Conservation (phyloP, 2,329 filamentous ascomycete species). For the Dactylellina cionopaga region DNA sequence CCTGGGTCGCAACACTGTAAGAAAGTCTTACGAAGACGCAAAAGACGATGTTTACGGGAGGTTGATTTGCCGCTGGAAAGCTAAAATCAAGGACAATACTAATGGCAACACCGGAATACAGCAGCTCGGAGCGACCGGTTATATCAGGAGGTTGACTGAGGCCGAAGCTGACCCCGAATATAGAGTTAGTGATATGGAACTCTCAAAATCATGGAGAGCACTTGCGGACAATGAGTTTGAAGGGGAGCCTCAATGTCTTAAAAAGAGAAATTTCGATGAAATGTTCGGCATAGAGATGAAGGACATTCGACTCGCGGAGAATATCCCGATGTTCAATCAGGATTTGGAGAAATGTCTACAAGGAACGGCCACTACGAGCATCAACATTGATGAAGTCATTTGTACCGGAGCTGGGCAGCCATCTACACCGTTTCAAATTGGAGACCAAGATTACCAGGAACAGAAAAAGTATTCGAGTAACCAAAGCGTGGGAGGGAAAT, state of each 20-base stretch:
- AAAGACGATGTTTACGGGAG: slow-evolving; percentile 58
- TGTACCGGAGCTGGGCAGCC: not conserved
- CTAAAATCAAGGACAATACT: slow-evolving; percentile 57
- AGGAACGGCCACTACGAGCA: no score
- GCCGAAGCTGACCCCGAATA: slow-evolving; percentile 58
- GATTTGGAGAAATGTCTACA: no score
- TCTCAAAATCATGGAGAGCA: slow-evolving; percentile 54
- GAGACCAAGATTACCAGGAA: not conserved
- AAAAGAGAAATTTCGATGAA: not conserved
- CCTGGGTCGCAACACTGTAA: slow-evolving; percentile 21
- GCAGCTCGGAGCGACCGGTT: slow-evolving; percentile 54
- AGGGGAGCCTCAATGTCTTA: not conserved
- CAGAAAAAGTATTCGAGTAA: not conserved
- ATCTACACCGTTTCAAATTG: slow-evolving; percentile 9
- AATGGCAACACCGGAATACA: slow-evolving; percentile 55
- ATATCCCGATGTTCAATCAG: no score
- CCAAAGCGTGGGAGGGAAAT: not conserved
- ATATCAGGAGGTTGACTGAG: slow-evolving; percentile 53
- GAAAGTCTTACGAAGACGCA: slow-evolving; percentile 44
- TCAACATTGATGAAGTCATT: no score
- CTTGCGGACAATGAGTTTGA: slow-evolving; percentile 9
- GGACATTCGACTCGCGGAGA: no score
- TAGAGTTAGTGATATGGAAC: slow-evolving; percentile 55
- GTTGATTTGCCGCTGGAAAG: slow-evolving; percentile 61
- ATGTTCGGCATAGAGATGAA: not conserved